A percentile compares a stretch with the other conserved stretches of the same genome.
Evolutionary conservation across 441 rosid genomes (phyloP).

Genomic region (Populus tomentosa): DNA sequence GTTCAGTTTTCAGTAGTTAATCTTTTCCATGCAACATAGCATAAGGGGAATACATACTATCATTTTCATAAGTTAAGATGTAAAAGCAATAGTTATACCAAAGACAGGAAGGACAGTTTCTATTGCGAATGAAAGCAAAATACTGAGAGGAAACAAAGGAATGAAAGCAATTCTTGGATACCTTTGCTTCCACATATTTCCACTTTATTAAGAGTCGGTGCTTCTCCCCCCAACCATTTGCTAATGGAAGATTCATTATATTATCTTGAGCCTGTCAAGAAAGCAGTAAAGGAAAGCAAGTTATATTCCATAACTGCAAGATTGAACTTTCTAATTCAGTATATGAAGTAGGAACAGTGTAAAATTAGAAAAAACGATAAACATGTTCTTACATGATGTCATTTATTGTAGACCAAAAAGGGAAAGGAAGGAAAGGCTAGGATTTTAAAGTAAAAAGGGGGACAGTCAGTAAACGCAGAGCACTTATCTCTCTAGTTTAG

Average conservation of each 20-base stretch:
- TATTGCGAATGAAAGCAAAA: not conserved
- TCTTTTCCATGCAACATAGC: not conserved
- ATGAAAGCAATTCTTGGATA: slow-evolving; percentile 22
- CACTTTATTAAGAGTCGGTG: slow-evolving; percentile 82
- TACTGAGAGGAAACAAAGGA: not conserved
- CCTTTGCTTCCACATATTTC: slow-evolving; percentile 93
- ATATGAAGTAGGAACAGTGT: not conserved
- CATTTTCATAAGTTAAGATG: not conserved
- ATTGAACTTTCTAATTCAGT: not conserved
- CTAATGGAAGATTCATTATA: slow-evolving; percentile 70
- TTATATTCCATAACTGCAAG: slow-evolving; percentile 3
- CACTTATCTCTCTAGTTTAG: too few species aligned
- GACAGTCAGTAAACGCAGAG: too few species aligned
- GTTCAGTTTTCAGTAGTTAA: not conserved
- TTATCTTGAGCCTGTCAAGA: slow-evolving; percentile 78
- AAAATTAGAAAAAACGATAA: not conserved
- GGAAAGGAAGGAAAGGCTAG: too few species aligned
- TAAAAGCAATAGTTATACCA: not conserved
- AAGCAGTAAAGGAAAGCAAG: slow-evolving; percentile 9
- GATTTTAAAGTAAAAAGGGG: too few species aligned
- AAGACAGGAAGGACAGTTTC: not conserved
- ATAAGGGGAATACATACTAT: not conserved
- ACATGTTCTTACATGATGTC: too few species aligned
- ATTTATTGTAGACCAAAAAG: too few species aligned
- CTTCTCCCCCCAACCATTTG: slow-evolving; percentile 97